Evolutionary conservation across 2,329 filamentous ascomycete genomes (phyloP).

Genomic region (Neonectria neomacrospora): DNA sequence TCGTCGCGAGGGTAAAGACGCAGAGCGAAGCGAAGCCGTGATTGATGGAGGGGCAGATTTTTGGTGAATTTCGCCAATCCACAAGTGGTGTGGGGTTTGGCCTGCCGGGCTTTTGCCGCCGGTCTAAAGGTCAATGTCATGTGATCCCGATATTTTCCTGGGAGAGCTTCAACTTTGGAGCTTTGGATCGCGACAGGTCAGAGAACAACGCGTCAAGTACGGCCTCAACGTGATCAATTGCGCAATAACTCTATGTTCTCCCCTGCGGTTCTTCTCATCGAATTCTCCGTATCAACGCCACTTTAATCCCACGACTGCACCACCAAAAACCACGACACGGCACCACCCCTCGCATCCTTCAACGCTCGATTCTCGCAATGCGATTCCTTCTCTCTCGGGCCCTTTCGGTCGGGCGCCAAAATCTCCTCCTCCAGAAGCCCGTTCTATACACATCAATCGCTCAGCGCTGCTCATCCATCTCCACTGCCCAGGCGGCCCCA

Average conservation of each 20-base stretch:
- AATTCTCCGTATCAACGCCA: background rate
- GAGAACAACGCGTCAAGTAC: conserved; percentile 20
- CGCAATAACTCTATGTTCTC: background rate
- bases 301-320: background rate
- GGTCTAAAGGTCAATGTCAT: conserved; percentile 46
- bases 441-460: conserved; percentile 15
- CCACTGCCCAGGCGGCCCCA: conserved; percentile 30
- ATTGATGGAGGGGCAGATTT: conserved; percentile 56
- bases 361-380: conserved; percentile 40
- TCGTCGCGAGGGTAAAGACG: conserved; percentile 43
- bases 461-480: conserved; percentile 30
- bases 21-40: conserved; percentile 28
- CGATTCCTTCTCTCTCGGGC: conserved; percentile 40
- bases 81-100: conserved; percentile 51
- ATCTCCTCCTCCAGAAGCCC: conserved; percentile 29
- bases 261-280: background rate
- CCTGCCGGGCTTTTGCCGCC: conserved; percentile 50
- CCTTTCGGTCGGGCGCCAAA: conserved; percentile 37
- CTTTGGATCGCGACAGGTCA: conserved; percentile 32
- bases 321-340: background rate
- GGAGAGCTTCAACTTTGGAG: conserved; percentile 36
- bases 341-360: background rate
- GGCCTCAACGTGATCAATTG: conserved; percentile 28
- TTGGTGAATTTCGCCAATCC: conserved; percentile 55
- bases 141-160: conserved; percentile 51